phyloP scores from a whole-genome alignment of 2,329 filamentous ascomycete genomes.

The Fusarium protoensiforme region DNA sequence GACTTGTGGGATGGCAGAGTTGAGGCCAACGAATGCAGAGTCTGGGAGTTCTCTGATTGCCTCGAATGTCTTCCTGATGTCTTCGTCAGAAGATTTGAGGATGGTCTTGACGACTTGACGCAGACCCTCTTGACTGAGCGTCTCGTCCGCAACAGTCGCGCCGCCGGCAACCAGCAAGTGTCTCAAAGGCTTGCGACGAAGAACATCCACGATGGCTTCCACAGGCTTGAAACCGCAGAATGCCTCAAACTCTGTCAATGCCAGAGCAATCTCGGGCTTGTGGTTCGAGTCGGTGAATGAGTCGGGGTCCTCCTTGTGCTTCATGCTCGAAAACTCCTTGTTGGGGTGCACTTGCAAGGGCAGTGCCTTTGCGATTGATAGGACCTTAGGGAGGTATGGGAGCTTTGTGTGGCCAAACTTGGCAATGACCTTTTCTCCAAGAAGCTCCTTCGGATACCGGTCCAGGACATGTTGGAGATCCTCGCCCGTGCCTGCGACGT shows the following conservation, averaged over 20 bases:
- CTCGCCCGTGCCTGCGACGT: slow-evolving; percentile 70
- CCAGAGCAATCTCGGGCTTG: slow-evolving; percentile 83
- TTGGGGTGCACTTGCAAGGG: slow-evolving; percentile 81
- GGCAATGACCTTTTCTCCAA: slow-evolving; percentile 70
- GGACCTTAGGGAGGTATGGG: slow-evolving; percentile 79
- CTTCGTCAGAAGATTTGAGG: slow-evolving; percentile 61
- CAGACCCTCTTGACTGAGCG: slow-evolving; percentile 61
- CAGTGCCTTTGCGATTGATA: slow-evolving; percentile 80
- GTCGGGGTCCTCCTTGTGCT: slow-evolving; percentile 72
- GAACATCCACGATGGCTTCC: slow-evolving; percentile 66
- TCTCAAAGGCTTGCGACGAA: slow-evolving; percentile 57
- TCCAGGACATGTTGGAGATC: slow-evolving; percentile 73
- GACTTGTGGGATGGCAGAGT: slow-evolving; percentile 71
- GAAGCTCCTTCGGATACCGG: slow-evolving; percentile 67
- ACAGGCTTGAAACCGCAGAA: slow-evolving; percentile 81
- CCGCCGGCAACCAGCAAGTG: slow-evolving; percentile 33
- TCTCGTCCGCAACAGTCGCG: slow-evolving; percentile 42
- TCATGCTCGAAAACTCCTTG: slow-evolving; percentile 71
- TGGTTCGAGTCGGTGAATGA: slow-evolving; percentile 79
- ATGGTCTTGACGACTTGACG: slow-evolving; percentile 64
- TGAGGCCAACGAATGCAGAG: slow-evolving; percentile 58
- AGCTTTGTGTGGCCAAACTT: slow-evolving; percentile 71
- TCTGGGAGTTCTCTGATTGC: slow-evolving; percentile 49
- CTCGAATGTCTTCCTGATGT: slow-evolving; percentile 34
- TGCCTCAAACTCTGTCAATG: slow-evolving; percentile 76